Percentiles rank a stretch among this genome's conserved stretches.
Evolutionary conservation across 768 basidiomycete species (phyloP).

Genomic region (Agrocybe praecox): DNA sequence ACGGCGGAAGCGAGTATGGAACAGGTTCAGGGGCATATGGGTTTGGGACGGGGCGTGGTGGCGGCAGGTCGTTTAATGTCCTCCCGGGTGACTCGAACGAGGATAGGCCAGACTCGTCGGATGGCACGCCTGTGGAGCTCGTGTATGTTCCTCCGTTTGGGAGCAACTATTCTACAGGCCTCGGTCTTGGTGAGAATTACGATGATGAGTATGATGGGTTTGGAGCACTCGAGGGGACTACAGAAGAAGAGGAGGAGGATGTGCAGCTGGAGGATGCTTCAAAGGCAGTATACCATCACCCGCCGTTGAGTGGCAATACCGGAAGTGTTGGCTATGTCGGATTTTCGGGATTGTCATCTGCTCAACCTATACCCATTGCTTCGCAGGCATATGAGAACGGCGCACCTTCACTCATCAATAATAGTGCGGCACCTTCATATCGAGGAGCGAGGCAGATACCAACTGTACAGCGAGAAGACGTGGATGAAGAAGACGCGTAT

Average conservation of each 20-base stretch:
- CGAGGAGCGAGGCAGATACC: slow-evolving; percentile 6
- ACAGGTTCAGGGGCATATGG: slow-evolving; percentile 9
- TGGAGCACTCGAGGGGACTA: not conserved
- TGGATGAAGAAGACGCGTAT: slow-evolving; percentile 42
- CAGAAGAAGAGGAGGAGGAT: slow-evolving; percentile 7
- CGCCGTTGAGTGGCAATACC: slow-evolving; percentile 1
- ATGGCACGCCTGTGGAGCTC: slow-evolving; percentile 62
- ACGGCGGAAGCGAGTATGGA: not conserved
- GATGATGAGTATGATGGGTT: slow-evolving; percentile 6
- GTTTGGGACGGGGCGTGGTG: slow-evolving; percentile 16
- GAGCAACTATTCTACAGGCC: slow-evolving; percentile 34
- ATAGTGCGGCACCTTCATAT: too few species aligned
- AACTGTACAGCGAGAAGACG: not conserved
- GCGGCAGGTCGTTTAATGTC: slow-evolving; percentile 18
- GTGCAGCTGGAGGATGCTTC: slow-evolving; percentile 15
- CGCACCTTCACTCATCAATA: not conserved
- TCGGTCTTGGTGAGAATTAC: slow-evolving; percentile 13
- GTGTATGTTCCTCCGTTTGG: slow-evolving; percentile 67
- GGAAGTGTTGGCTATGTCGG: slow-evolving; percentile 5
- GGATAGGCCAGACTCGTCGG: slow-evolving; percentile 28
- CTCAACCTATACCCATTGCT: slow-evolving; percentile 9
- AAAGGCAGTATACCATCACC: slow-evolving; percentile 18
- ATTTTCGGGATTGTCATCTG: slow-evolving; percentile 2
- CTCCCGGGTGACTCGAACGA: slow-evolving; percentile 10
- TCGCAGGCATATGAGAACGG: not conserved